Evolutionary conservation across 1,284 basidiomycete species (phyloP).

Genomic region (Malassezia vespertilionis): DNA sequence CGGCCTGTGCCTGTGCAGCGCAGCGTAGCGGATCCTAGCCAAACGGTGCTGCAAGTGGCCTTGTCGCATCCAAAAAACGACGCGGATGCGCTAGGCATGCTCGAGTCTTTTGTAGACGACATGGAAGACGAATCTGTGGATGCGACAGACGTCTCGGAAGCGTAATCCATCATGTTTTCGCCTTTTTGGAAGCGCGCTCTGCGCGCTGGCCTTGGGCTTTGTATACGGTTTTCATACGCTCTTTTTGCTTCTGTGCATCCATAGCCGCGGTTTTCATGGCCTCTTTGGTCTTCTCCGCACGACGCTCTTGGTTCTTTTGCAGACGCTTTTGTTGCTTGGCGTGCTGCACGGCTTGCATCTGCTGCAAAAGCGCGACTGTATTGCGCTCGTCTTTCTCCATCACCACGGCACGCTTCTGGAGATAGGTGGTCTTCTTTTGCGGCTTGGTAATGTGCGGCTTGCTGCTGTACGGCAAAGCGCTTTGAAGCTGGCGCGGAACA

Average conservation of each 20-base stretch:
- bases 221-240: conserved; percentile 38
- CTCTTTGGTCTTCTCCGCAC: conserved; percentile 20
- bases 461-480: conserved; percentile 75
- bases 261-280: conserved; percentile 22
- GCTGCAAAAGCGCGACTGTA: conserved; percentile 82
- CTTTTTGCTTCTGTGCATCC: conserved; percentile 33
- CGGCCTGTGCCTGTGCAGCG: conserved; percentile 26
- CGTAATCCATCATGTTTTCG: conserved; percentile 18
- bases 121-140: neutral
- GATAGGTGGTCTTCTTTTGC: conserved; percentile 59
- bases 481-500: conserved; percentile 77
- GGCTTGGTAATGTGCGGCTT: conserved; percentile 76
- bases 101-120: conserved; percentile 4
- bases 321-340: conserved; percentile 73
- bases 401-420: conserved; percentile 60
- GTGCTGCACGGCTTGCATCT: conserved; percentile 81
- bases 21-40: conserved; percentile 19
- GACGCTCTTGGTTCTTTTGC: conserved; percentile 23
- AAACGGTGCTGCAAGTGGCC: conserved; percentile 23
- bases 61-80: conserved; percentile 16
- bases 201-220: conserved; percentile 29
- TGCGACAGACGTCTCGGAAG: neutral
- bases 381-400: conserved; percentile 89
- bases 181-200: conserved; percentile 32
- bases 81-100: conserved; percentile 17